Evolutionary conservation across 257 asterid species (phyloP), one percentile per base, ranked within the genome.

Genomic region (Lycium ferocissimum): DNA sequence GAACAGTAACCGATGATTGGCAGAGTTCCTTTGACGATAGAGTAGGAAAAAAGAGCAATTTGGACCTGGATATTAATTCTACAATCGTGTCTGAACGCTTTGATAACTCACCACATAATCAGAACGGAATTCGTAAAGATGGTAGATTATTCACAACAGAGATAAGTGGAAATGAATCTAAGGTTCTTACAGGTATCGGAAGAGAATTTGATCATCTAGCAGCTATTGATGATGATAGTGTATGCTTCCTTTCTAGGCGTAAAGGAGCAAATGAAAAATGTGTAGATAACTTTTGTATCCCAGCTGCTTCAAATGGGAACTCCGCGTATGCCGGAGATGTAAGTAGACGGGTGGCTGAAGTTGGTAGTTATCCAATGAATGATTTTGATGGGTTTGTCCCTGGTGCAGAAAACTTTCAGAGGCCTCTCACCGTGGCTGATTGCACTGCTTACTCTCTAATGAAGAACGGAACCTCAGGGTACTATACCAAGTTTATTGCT

Each of bases 91-190:
- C 87, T 83, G 91, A 87, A 66, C 86, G 76, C 73, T 78, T 89
- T 62, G 84, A 38, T 38, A 84, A 85, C 70, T 84, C 51, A 86
- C 61, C 83, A 66, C 86, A 72, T 79, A 83, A 71, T 58, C 35
- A 53, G 66, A 89, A 92, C 58, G 87, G 80, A 86, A 62, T 84
- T 51, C 43, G 80, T 85, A 85, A 88, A 33, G 87, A 80, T 81
- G 83, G 85, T 67, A 86, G 86, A 89, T 79, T 82, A 80, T 79
- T 85, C 22, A 78, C 83, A 85, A 89, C 85, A 84, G 89, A 86
- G n/a, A 83, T 85, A 45, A 54, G 54, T 14, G 83, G 83, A 80
- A 63, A 85, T 20, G 90, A 85, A 81, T 88, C 85, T 66, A 56
- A 71, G 83, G 57, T 85, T 83, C 87, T 73, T 65, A 70, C 86